Conservation (phyloP, 352 stramenopile genomes). For the Phytophthora meadii region DNA sequence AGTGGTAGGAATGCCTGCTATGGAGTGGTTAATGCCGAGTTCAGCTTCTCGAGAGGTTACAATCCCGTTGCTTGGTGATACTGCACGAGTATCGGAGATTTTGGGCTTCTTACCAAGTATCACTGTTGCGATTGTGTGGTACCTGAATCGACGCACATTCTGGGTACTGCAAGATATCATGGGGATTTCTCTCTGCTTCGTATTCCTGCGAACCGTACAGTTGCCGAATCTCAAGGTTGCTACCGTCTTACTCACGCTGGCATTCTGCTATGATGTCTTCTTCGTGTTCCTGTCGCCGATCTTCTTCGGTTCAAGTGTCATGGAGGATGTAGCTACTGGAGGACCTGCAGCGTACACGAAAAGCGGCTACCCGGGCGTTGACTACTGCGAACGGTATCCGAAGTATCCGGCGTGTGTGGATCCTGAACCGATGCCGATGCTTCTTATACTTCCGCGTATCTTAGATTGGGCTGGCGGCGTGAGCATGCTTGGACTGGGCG, state of each 20-base stretch:
- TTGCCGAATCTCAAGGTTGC: constrained; percentile 93
- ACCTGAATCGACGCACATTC: constrained; percentile 60
- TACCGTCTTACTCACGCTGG: constrained; percentile 88
- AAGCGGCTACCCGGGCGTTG: constrained; percentile 70
- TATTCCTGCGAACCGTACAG: constrained; percentile 92
- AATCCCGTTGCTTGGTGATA: constrained; percentile 48
- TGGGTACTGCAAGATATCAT: constrained; percentile 94
- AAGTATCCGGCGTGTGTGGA: constrained; percentile 63
- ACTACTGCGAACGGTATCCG: constrained; percentile 81
- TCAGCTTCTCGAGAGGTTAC: constrained; percentile 45
- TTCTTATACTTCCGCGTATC: constrained; percentile 93
- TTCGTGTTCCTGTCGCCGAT: constrained; percentile 95
- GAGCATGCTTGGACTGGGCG: constrained; percentile 94
- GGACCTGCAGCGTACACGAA: constrained; percentile 77
- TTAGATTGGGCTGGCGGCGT: constrained; percentile 92
- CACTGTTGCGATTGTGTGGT: constrained; percentile 62
- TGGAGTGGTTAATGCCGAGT: constrained; percentile 44
- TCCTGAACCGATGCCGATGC: constrained; percentile 94
- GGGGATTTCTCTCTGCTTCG: constrained; percentile 92
- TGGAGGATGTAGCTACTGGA: constrained; percentile 94
- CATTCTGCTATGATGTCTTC: constrained; percentile 97
- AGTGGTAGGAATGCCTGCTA: constrained; percentile 51
- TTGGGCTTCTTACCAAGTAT: constrained; percentile 49
- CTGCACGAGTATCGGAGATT: constrained; percentile 54
- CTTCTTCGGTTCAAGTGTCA: constrained; percentile 90